phyloP scores from a whole-genome alignment of 805 yeast genomes.

The Komagataella populi region DNA sequence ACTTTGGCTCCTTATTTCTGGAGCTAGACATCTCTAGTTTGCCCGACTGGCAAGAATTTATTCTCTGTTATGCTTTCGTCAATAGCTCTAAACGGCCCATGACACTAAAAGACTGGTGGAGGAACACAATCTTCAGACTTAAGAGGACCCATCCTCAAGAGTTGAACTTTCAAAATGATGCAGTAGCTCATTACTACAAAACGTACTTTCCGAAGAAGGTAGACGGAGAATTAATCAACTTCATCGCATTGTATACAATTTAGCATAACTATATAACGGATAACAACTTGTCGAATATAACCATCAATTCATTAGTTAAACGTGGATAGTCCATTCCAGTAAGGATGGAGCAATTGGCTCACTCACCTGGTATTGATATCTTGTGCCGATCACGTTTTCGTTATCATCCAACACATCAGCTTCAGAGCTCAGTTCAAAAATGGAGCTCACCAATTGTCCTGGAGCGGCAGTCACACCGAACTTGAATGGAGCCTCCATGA shows the following conservation, averaged over 20 bases:
- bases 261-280: neutral
- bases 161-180: neutral
- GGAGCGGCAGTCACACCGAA: neutral
- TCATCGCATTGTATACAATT: neutral
- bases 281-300: neutral
- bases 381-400: neutral
- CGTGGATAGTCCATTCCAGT: neutral
- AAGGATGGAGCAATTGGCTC: neutral
- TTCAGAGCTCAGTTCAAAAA: neutral
- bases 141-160: no score
- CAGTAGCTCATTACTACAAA: no score
- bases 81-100: no score
- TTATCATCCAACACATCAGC: neutral
- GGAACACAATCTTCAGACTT: no score
- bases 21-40: no score
- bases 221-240: neutral
- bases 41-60: no score
- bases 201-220: neutral
- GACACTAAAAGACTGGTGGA: no score
- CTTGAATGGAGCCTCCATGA: neutral
- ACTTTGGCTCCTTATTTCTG: no score
- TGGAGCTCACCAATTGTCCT: neutral
- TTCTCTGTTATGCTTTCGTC: no score
- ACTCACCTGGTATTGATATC: neutral
- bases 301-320: neutral